Evolutionary conservation across 768 basidiomycete genomes (phyloP).

Genomic region (Cytidiella melzeri): DNA sequence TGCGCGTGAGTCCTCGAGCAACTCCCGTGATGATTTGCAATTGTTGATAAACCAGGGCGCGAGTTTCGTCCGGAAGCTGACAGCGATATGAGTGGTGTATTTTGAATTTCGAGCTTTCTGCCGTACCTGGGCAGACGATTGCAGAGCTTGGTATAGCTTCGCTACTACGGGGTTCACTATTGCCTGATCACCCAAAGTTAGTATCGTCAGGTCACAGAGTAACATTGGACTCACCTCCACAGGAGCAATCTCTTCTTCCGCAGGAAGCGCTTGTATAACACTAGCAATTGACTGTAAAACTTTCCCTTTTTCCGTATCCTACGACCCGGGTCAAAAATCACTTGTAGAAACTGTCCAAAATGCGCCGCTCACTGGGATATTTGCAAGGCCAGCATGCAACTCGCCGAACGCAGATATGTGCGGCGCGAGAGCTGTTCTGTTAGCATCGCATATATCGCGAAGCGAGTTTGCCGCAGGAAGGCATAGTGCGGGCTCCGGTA

Average conservation of each 20-base stretch:
- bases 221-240: constrained; percentile 46
- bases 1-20: constrained; percentile 80
- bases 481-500: constrained; percentile 59
- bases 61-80: constrained; percentile 72
- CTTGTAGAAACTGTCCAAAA: background rate
- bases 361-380: constrained; percentile 55
- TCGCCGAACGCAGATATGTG: constrained; percentile 83
- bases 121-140: constrained; percentile 44
- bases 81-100: background rate
- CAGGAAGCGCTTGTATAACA: constrained; percentile 85
- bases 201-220: background rate
- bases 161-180: constrained; percentile 73
- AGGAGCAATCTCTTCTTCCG: constrained; percentile 70
- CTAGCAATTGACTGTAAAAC: constrained; percentile 90
- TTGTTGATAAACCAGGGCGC: constrained; percentile 57
- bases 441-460: constrained; percentile 85
- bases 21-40: constrained; percentile 80
- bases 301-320: constrained; percentile 86
- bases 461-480: constrained; percentile 76
- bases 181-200: constrained; percentile 36
- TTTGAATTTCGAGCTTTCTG: too few relatives aligned
- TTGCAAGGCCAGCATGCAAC: constrained; percentile 68
- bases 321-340: background rate
- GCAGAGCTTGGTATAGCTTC: constrained; percentile 58
- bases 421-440: constrained; percentile 73